phyloP scores from a whole-genome alignment of 2,329 filamentous ascomycete species.

The Fusarium circinatum region DNA sequence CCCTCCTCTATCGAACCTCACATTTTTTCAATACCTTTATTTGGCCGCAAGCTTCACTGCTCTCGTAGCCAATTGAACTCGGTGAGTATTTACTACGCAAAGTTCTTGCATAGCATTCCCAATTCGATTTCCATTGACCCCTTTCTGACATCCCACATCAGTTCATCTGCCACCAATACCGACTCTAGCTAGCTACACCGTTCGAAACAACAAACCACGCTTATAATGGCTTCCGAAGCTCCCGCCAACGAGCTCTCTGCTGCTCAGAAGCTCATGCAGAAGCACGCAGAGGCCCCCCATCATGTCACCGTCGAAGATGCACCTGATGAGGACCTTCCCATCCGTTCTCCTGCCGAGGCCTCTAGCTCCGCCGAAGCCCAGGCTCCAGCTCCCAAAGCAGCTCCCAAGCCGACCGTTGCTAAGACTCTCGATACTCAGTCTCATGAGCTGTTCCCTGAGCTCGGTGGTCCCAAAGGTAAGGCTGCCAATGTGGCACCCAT shows the following conservation, averaged over 20 bases:
- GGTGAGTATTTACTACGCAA: slow-evolving; percentile 16
- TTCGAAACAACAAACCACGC: slow-evolving; percentile 22
- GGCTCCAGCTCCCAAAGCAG: slow-evolving; percentile 68
- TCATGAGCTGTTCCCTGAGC: slow-evolving; percentile 92
- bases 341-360: slow-evolving; percentile 59
- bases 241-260: slow-evolving; percentile 60
- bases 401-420: slow-evolving; percentile 72
- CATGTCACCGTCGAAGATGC: slow-evolving; percentile 82
- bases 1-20: slow-evolving; percentile 31
- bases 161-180: slow-evolving; percentile 12
- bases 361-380: slow-evolving; percentile 60
- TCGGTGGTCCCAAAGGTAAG: slow-evolving; percentile 78
- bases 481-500: slow-evolving; percentile 73
- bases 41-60: slow-evolving; percentile 41
- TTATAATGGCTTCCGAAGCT: slow-evolving; percentile 57
- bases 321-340: slow-evolving; percentile 79
- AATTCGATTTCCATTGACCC: background rate
- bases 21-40: slow-evolving; percentile 20
- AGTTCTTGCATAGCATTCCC: background rate
- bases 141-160: slow-evolving; percentile 28
- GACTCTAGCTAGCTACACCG: slow-evolving; percentile 18
- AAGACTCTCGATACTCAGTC: slow-evolving; percentile 80
- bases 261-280: slow-evolving; percentile 71
- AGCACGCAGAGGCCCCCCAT: slow-evolving; percentile 65
- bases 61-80: slow-evolving; percentile 29